A percentile compares a stretch with the other conserved stretches of the same genome.
These are phyloP conservation scores for Apiospora kogelbergensis DNA, from an alignment of 2,329 filamentous ascomycete species.

Conservation along the genomic window DNA sequence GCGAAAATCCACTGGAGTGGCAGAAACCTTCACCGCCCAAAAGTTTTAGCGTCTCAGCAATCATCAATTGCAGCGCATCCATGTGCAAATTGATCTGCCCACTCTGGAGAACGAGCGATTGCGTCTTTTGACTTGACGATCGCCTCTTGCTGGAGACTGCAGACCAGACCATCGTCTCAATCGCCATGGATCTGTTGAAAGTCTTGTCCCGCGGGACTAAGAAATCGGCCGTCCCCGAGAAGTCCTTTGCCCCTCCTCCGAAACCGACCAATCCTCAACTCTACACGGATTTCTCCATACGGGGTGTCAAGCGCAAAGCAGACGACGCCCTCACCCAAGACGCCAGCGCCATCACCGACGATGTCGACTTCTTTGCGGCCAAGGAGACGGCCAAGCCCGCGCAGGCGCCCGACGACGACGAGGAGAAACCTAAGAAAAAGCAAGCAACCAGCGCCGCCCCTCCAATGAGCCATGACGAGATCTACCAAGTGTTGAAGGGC, in stretches of 20 bases:
- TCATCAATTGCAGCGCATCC: conserved; percentile 1
- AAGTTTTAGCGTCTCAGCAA: not conserved
- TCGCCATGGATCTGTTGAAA: conserved; percentile 69
- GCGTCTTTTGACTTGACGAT: not conserved
- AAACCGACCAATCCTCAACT: conserved; percentile 67
- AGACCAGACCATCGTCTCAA: too few relatives aligned
- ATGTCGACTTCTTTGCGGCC: conserved; percentile 61
- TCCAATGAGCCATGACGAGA: conserved; percentile 66
- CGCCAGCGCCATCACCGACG: conserved; percentile 37
- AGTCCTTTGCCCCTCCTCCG: conserved; percentile 30
- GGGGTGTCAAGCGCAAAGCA: conserved; percentile 58
- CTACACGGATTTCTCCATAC: conserved; percentile 54
- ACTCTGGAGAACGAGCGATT: not conserved
- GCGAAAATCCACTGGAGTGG: not conserved
- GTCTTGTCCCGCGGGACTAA: conserved; percentile 71
- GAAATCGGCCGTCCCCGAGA: conserved; percentile 42
- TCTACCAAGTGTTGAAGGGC: conserved; percentile 70
- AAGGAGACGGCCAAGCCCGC: conserved; percentile 32
- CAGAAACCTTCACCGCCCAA: conserved; percentile 4
- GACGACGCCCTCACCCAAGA: conserved; percentile 32
- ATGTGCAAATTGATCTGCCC: not conserved
- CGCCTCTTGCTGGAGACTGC: not conserved
- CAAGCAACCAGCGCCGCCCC: conserved; percentile 27
- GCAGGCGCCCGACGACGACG: conserved; percentile 21
- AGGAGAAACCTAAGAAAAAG: conserved; percentile 23